Evolutionary conservation across 2,329 filamentous ascomycete species (phyloP).

Genomic region (Metarhizium brunneum): DNA sequence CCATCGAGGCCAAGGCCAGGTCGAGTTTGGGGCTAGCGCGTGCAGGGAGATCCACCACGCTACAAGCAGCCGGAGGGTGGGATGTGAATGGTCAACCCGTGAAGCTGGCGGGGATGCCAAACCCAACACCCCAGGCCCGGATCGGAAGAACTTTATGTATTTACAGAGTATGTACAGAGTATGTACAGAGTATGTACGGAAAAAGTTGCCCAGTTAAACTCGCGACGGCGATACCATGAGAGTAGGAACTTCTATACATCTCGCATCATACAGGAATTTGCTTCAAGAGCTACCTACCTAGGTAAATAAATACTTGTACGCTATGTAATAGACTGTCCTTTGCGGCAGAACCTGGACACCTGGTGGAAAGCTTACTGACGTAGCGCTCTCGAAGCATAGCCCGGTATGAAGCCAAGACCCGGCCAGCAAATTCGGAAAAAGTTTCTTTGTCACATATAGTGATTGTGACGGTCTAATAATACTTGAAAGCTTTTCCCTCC

Average conservation of each 20-base stretch:
- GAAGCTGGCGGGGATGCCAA: background rate
- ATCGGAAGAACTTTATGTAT: background rate
- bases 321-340: too few species aligned
- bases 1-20: conserved; percentile 19
- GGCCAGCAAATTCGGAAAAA: too few species aligned
- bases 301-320: too few species aligned
- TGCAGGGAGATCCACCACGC: conserved; percentile 14
- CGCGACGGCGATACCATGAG: background rate
- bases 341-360: too few species aligned
- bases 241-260: too few species aligned
- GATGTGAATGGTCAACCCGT: background rate
- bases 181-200: too few species aligned
- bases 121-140: background rate
- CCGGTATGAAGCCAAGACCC: too few species aligned
- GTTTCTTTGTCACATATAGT: too few species aligned
- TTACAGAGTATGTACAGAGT: too few species aligned
- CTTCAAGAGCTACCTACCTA: background rate
- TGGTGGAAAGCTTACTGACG: too few species aligned
- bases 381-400: too few species aligned
- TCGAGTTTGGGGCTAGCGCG: conserved; percentile 23
- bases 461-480: background rate
- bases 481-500: too few species aligned
- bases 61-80: background rate
- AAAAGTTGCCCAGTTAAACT: background rate
- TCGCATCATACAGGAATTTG: background rate